Evolutionary conservation across 2,329 filamentous ascomycete species (phyloP).

Genomic region (Botrytis porri): DNA sequence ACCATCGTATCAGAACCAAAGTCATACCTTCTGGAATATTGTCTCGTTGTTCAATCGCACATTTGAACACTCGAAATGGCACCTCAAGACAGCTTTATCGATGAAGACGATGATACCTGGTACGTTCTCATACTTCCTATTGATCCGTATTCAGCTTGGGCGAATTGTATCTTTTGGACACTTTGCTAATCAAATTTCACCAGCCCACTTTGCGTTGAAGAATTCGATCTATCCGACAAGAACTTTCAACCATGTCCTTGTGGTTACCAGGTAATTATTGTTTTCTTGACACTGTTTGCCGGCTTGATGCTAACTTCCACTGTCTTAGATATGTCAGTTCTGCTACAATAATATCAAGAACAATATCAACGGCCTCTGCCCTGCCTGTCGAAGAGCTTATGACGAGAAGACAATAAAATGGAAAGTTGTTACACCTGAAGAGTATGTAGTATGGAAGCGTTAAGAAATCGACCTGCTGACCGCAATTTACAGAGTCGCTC

Average conservation of each 20-base stretch:
- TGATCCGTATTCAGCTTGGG: neutral
- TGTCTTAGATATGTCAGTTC: constrained; percentile 88
- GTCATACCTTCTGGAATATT: constrained; percentile 11
- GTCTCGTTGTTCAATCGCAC: neutral
- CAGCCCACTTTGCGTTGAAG: constrained; percentile 96
- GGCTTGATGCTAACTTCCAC: constrained; percentile 19
- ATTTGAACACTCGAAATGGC: constrained; percentile 50
- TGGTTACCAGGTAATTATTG: constrained; percentile 81
- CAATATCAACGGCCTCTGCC: constrained; percentile 95
- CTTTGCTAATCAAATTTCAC: constrained; percentile 33
- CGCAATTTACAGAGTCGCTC: constrained; percentile 56
- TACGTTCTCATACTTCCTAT: constrained; percentile 42
- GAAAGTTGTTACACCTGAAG: constrained; percentile 91
- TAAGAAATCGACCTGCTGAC: constrained; percentile 20
- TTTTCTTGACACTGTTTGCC: neutral
- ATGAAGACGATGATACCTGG: constrained; percentile 70
- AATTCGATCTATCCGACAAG: constrained; percentile 95
- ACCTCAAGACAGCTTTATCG: constrained; percentile 66
- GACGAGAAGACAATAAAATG: constrained; percentile 97
- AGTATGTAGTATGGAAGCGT: constrained; percentile 57
- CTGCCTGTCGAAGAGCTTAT: constrained; percentile 93
- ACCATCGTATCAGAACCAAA: neutral
- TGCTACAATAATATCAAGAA: constrained; percentile 99
- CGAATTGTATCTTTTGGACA: constrained; percentile 1
- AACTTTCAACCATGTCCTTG: constrained; percentile 97